A percentile compares a stretch with the other conserved stretches of the same genome.
phyloP scores from a whole-genome alignment of 305 asterid genomes.

The Solanum hybrid region DNA sequence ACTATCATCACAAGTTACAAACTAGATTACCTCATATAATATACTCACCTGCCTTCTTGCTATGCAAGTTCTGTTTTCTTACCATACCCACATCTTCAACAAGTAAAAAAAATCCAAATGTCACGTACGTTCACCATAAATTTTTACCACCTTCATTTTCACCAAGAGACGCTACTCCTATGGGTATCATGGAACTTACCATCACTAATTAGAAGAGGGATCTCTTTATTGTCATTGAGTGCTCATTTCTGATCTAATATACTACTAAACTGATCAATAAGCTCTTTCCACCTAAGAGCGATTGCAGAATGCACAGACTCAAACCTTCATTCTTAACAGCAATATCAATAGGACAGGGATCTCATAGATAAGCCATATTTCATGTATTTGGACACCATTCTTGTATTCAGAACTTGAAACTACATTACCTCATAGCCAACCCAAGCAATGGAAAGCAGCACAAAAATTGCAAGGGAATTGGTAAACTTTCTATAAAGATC shows the following conservation, averaged over 20 bases:
- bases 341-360: not conserved
- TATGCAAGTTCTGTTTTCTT: not conserved
- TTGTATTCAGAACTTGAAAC: not conserved
- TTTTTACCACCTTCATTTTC: not conserved
- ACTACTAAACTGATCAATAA: not conserved
- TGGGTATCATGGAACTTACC: not conserved
- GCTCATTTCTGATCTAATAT: not conserved
- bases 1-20: not conserved
- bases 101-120: not conserved
- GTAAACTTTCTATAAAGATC: constrained; percentile 33
- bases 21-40: not conserved
- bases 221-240: not conserved
- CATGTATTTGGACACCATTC: not conserved
- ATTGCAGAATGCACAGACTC: not conserved
- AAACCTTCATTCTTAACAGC: not conserved
- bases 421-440: constrained; percentile 27
- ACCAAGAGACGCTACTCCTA: not conserved
- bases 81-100: not conserved
- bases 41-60: not conserved
- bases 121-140: not conserved
- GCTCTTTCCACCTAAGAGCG: not conserved
- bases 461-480: constrained; percentile 26
- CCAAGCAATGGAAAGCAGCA: constrained; percentile 32
- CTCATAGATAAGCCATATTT: not conserved
- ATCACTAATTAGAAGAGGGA: not conserved